Evolutionary conservation across 129 eudicot species (phyloP).

Genomic region (sunflower (Helianthus annuus)): DNA sequence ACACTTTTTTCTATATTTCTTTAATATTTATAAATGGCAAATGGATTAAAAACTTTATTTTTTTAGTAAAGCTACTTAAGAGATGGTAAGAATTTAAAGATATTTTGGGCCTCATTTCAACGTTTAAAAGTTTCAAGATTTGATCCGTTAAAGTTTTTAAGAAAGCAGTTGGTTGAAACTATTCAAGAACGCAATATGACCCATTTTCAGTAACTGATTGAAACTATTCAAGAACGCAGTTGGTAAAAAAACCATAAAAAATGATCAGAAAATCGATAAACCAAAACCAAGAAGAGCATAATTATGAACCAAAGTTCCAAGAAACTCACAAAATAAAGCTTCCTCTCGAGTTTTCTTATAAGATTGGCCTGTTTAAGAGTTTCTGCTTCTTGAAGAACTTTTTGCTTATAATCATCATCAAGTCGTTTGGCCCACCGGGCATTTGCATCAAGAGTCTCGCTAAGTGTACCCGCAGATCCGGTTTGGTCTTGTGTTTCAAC

Average conservation of each 20-base stretch:
- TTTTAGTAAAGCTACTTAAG: neutral
- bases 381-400: slow-evolving; percentile 77
- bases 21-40: neutral
- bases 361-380: slow-evolving; percentile 62
- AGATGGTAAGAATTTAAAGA: neutral
- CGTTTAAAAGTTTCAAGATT: slow-evolving; percentile 5
- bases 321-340: slow-evolving; percentile 83
- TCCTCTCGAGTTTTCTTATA: slow-evolving; percentile 83
- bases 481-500: slow-evolving; percentile 35
- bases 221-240: neutral
- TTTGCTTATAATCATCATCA: slow-evolving; percentile 53
- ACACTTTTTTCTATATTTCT: neutral
- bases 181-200: neutral
- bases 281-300: neutral
- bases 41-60: neutral
- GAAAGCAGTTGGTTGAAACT: no score
- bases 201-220: no score
- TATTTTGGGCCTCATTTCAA: neutral
- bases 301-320: neutral
- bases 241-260: neutral
- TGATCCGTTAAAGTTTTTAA: neutral
- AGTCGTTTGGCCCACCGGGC: slow-evolving; percentile 75
- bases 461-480: slow-evolving; percentile 72
- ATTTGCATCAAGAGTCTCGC: slow-evolving; percentile 78
- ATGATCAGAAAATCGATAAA: neutral